Percentiles rank a stretch among this genome's conserved stretches.
These are phyloP conservation scores for Blastobotrys muscicola DNA, from an alignment of 805 yeast genomes.

Conservation along the genomic window DNA sequence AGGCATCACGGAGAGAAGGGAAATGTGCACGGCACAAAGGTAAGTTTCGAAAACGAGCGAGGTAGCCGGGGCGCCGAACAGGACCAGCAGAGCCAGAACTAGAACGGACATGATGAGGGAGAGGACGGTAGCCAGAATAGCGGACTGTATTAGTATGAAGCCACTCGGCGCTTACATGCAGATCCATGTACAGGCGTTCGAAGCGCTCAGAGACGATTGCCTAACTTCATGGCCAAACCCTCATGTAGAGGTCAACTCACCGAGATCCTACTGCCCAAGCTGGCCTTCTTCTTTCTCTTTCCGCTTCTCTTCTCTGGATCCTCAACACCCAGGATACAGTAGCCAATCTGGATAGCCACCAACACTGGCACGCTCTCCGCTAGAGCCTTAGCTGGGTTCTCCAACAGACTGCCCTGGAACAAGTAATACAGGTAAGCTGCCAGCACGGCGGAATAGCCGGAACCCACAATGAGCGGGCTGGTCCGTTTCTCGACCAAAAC, in stretches of 20 bases:
- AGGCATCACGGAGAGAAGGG: conserved; percentile 54
- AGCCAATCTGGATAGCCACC: conserved; percentile 15
- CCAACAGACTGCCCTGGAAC: conserved; percentile 6
- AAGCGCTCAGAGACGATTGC: not conserved
- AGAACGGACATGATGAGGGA: conserved; percentile 23
- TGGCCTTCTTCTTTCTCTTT: conserved; percentile 2
- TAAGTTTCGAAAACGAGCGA: conserved; percentile 45
- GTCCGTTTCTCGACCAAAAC: not conserved
- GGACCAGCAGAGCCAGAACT: conserved; percentile 32
- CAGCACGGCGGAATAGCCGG: not conserved
- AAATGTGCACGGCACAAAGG: conserved; percentile 50
- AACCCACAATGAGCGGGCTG: too few species aligned
- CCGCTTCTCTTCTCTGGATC: not conserved
- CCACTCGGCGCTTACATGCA: not conserved
- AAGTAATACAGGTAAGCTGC: not conserved
- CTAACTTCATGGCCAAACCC: not conserved
- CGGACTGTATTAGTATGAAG: conserved; percentile 9
- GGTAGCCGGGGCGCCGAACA: conserved; percentile 77
- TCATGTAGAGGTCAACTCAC: not conserved
- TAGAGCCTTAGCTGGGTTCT: conserved; percentile 14
- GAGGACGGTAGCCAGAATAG: conserved; percentile 24
- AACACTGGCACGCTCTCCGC: conserved; percentile 12
- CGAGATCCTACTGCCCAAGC: not conserved
- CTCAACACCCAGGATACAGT: conserved; percentile 10
- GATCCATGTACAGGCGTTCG: too few species aligned